Conservation (phyloP, 164 flowering plant species). For the Akebia trifoliata region DNA sequence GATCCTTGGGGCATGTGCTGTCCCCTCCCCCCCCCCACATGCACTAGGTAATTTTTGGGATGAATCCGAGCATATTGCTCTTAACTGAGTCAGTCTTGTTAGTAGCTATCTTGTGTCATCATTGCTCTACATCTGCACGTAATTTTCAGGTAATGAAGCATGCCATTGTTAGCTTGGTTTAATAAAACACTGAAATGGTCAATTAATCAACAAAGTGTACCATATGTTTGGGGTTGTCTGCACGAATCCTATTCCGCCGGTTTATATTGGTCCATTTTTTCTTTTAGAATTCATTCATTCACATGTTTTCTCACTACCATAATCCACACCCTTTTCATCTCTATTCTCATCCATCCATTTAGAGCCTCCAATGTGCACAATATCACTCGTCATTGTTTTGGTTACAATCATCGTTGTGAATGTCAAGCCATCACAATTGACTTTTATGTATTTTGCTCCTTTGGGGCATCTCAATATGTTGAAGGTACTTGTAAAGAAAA, state of each 20-base stretch:
- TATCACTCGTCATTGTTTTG: not conserved
- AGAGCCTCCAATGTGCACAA: not conserved
- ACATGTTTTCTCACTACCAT: not conserved
- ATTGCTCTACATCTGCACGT: not conserved
- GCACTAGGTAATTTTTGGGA: too few relatives aligned
- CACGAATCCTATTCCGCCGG: not conserved
- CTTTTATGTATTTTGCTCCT: too few relatives aligned
- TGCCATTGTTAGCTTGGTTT: not conserved
- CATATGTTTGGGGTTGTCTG: not conserved
- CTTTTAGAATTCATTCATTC: not conserved
- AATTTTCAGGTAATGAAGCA: not conserved
- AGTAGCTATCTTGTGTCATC: not conserved
- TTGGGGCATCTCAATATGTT: too few relatives aligned
- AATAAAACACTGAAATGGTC: not conserved
- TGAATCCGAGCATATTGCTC: too few relatives aligned
- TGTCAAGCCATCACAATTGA: too few relatives aligned
- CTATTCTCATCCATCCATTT: not conserved
- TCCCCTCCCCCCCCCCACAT: too few relatives aligned
- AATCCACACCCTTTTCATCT: not conserved
- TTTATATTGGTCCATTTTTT: not conserved
- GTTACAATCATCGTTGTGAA: too few relatives aligned
- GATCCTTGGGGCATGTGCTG: too few relatives aligned
- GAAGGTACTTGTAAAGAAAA: not conserved
- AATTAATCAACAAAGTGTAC: not conserved
- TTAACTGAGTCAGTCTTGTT: too few relatives aligned